Evolutionary conservation across 129 eudicot species (phyloP).

Genomic region (Chrysanthemum makinoi): DNA sequence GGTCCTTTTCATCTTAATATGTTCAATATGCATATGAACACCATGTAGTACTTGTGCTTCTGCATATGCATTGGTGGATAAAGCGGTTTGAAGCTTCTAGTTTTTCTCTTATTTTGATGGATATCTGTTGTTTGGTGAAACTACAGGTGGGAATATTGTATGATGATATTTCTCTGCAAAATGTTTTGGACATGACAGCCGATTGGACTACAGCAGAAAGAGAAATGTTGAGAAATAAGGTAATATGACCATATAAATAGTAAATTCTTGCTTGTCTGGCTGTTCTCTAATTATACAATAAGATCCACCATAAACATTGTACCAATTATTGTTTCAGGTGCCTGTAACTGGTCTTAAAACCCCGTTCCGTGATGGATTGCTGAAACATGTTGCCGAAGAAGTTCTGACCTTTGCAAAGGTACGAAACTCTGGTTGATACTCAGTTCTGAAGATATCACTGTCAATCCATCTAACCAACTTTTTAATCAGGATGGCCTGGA

Average conservation of each 20-base stretch:
- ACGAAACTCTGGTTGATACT: conserved; percentile 5
- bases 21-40: neutral
- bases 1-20: conserved; percentile 13
- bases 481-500: conserved; percentile 84
- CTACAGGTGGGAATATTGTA: conserved; percentile 91
- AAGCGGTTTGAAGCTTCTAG: neutral
- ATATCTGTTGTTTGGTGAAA: conserved; percentile 13
- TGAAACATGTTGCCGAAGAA: conserved; percentile 89
- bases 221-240: conserved; percentile 93
- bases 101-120: neutral
- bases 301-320: neutral
- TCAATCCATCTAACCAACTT: neutral
- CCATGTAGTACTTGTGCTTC: neutral
- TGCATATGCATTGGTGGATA: neutral
- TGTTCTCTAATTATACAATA: conserved; percentile 4
- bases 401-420: conserved; percentile 85
- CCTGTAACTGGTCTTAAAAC: conserved; percentile 86
- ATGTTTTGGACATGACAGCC: conserved; percentile 81
- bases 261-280: neutral
- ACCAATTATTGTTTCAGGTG: conserved; percentile 47
- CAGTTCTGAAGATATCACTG: neutral
- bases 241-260: conserved; percentile 26
- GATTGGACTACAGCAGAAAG: conserved; percentile 91
- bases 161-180: conserved; percentile 80
- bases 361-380: conserved; percentile 92